phyloP scores from a whole-genome alignment of 2,329 filamentous ascomycete genomes.

The Fonsecaea pugnacius region DNA sequence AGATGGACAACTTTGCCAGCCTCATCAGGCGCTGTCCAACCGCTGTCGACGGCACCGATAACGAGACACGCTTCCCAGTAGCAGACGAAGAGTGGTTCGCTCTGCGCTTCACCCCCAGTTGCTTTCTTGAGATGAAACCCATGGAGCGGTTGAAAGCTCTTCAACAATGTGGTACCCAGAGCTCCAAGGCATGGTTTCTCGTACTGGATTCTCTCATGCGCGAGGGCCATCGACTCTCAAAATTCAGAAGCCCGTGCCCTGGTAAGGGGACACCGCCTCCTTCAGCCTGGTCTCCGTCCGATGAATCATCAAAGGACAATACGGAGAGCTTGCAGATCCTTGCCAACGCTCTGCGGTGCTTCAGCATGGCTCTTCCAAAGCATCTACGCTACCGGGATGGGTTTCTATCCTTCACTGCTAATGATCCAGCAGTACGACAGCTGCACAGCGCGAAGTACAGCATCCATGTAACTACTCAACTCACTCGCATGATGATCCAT shows the following conservation, averaged over 20 bases:
- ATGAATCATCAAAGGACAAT: slow-evolving; percentile 13
- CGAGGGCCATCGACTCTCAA: slow-evolving; percentile 39
- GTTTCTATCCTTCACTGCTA: slow-evolving; percentile 32
- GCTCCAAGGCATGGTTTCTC: slow-evolving; percentile 47
- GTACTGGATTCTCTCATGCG: slow-evolving; percentile 47
- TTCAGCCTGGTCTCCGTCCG: no score
- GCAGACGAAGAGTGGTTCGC: slow-evolving; percentile 44
- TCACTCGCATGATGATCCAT: slow-evolving; percentile 41
- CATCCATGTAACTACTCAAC: slow-evolving; percentile 44
- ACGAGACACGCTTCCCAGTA: slow-evolving; percentile 44
- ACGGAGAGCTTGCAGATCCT: slow-evolving; percentile 9
- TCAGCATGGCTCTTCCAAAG: slow-evolving; percentile 39
- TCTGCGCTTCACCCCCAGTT: slow-evolving; percentile 34
- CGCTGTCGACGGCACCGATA: slow-evolving; percentile 44
- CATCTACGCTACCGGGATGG: slow-evolving; percentile 40
- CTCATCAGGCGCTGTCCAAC: slow-evolving; percentile 45
- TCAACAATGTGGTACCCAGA: slow-evolving; percentile 40
- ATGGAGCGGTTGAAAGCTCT: slow-evolving; percentile 43
- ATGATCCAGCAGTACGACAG: slow-evolving; percentile 5
- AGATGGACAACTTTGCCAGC: slow-evolving; percentile 49
- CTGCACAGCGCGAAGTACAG: slow-evolving; percentile 40
- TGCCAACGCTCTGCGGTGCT: slow-evolving; percentile 32
- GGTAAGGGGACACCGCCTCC: slow-evolving; percentile 4
- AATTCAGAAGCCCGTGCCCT: slow-evolving; percentile 34
- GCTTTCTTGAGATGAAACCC: slow-evolving; percentile 41